These are phyloP conservation scores for Aegilops bicornis DNA, from an alignment of 176 grass and related monocot genomes.

Conservation along the genomic window DNA sequence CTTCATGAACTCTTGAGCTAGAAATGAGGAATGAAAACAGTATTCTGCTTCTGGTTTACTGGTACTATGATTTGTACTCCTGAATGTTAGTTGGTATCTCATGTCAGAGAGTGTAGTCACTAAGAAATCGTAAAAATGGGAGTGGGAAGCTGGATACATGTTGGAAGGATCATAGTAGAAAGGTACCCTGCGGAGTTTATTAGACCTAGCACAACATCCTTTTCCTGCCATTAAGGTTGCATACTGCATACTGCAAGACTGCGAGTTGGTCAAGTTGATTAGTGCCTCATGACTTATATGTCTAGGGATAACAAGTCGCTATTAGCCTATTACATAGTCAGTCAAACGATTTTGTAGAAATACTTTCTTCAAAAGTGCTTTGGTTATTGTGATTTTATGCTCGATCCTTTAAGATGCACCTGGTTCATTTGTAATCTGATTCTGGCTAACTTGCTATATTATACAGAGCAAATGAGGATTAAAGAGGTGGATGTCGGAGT, in stretches of 20 bases:
- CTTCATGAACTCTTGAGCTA: background rate
- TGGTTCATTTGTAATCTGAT: slow-evolving; percentile 11
- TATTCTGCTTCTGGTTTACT: background rate
- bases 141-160: background rate
- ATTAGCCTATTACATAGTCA: background rate
- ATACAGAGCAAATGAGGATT: slow-evolving; percentile 63
- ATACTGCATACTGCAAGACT: background rate
- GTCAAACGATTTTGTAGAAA: background rate
- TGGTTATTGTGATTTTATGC: background rate
- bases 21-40: background rate
- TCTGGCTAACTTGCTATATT: slow-evolving; percentile 10
- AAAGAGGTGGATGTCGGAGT: slow-evolving; percentile 86
- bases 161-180: background rate
- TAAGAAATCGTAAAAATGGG: background rate
- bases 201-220: background rate
- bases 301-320: too few relatives aligned
- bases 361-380: too few relatives aligned
- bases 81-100: background rate
- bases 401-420: background rate
- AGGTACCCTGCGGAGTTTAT: background rate
- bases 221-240: background rate
- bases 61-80: background rate
- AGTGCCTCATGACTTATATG: too few relatives aligned
- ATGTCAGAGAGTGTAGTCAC: background rate
- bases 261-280: too few relatives aligned